Evolutionary conservation across 345 rosid genomes (phyloP), one percentile per base, ranked within the genome.

Genomic region (Cardamine chenopodiifolia): DNA sequence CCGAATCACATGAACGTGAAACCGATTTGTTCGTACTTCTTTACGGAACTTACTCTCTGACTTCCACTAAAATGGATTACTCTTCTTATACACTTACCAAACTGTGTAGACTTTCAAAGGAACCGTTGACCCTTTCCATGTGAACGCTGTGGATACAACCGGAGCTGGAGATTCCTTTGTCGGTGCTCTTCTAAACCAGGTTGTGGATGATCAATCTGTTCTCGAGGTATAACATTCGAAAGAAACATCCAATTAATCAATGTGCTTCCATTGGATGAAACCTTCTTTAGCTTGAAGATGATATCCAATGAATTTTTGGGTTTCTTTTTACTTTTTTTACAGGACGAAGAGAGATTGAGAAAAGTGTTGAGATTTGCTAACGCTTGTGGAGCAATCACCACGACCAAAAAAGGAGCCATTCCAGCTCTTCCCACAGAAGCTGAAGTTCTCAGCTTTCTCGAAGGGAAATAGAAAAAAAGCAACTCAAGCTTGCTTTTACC

Each of bases 161-260:
- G 98, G 99, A 32, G 99, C 99, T 20, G 99, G 99, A n/a, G 99
- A 95, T 79, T 73, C 99, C 11, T 95, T 90, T 66, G 90, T 95
- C 0, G 99, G 99, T 23, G 94, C 99, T 7, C 82, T 95, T 13
- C 83, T 95, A 23, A 74, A 83, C 87, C 85, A 86, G 87, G 66
- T 90, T 60, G 98, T 88, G 0, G 89, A 86, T 20, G 98, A 95
- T 79, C 94, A 71, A 23, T 82, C 94, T n/a, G 39, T 92, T 2
- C 82, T 95, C 6, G 97, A 91, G 86, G 98, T 87, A 62, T 25
- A 77, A 79, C 55, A 29, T 49, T 48, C 17, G 7, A 72, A 55
- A 56, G 11, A 49, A 47, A 8, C 66, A 23, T 44, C 45, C 0
- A n/a, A 61, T 11, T 39, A 53, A 0, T 8, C 50, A 50, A 7